These are phyloP conservation scores for Exidia glandulosa DNA, from an alignment of 768 basidiomycete species.

Conservation along the genomic window DNA sequence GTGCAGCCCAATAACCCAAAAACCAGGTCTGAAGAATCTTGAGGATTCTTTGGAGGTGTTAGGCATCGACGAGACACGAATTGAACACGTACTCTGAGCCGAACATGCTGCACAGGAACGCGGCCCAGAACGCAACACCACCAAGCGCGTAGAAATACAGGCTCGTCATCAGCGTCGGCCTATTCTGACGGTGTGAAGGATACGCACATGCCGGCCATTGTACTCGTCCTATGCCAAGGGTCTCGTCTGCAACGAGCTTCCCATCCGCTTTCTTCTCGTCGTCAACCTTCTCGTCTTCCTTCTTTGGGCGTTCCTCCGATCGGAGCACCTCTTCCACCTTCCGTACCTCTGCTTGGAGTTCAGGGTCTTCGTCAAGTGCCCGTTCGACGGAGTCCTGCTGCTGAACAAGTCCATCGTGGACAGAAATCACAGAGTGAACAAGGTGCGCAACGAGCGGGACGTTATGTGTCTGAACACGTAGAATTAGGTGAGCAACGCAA, in stretches of 20 bases:
- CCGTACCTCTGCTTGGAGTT: no score
- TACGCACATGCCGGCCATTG: slow-evolving; percentile 7
- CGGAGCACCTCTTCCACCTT: no score
- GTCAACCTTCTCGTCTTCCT: neutral
- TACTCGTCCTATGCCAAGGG: no score
- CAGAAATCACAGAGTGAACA: slow-evolving; percentile 7
- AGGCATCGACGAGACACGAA: neutral
- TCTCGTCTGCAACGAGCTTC: neutral
- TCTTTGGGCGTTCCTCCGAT: no score
- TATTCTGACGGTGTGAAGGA: no score
- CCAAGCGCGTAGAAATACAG: slow-evolving; percentile 13
- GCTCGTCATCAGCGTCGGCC: no score
- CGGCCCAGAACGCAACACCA: slow-evolving; percentile 4
- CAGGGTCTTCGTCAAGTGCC: no score
- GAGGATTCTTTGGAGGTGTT: slow-evolving; percentile 18
- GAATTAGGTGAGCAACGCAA: neutral
- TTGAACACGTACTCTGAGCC: neutral
- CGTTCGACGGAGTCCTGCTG: slow-evolving; percentile 2
- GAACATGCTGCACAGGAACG: neutral
- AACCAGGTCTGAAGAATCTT: slow-evolving; percentile 26
- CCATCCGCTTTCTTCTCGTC: neutral
- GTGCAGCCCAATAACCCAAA: slow-evolving; percentile 34
- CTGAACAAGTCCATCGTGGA: slow-evolving; percentile 7
- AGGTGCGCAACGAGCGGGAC: slow-evolving; percentile 8
- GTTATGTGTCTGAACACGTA: slow-evolving; percentile 8